Percentiles rank a stretch among this genome's conserved stretches.
Conservation (phyloP, 305 asterid genomes). For the Fraxinus greggii region DNA sequence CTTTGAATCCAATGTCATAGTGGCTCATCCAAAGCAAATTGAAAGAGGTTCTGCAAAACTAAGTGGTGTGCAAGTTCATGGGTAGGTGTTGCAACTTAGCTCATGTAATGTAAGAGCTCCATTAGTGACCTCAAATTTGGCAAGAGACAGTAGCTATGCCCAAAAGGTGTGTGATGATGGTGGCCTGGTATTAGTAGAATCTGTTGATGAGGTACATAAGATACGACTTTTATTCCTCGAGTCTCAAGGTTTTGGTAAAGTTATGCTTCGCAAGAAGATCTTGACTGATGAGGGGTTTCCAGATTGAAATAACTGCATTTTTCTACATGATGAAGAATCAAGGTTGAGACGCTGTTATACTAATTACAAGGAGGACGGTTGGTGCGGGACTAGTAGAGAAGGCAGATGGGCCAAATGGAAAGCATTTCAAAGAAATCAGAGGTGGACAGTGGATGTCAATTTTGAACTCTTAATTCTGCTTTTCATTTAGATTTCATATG, state of each 20-base stretch:
- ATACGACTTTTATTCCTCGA: slow-evolving; percentile 16
- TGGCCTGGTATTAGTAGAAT: slow-evolving; percentile 8
- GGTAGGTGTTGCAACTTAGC: slow-evolving; percentile 27
- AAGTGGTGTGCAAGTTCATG: slow-evolving; percentile 28
- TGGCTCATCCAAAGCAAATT: slow-evolving; percentile 26
- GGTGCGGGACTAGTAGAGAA: slow-evolving; percentile 16
- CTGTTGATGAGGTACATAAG: background rate
- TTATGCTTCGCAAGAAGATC: slow-evolving; percentile 28
- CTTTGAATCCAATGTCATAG: background rate
- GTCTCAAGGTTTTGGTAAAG: slow-evolving; percentile 27
- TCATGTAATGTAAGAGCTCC: slow-evolving; percentile 29
- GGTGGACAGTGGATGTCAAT: background rate
- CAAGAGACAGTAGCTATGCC: slow-evolving; percentile 31
- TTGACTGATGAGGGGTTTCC: slow-evolving; percentile 29
- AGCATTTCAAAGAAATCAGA: slow-evolving; percentile 22
- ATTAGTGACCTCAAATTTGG: slow-evolving; percentile 30
- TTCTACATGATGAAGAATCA: slow-evolving; percentile 28
- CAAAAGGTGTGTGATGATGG: slow-evolving; percentile 9
- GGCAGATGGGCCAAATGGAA: slow-evolving; percentile 24
- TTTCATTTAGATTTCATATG: background rate
- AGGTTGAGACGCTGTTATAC: slow-evolving; percentile 28
- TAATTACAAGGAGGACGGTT: background rate
- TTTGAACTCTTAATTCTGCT: background rate
- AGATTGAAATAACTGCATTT: slow-evolving; percentile 32
- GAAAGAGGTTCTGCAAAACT: slow-evolving; percentile 32